A percentile compares a stretch with the other conserved stretches of the same genome.
Conservation (phyloP, 2,329 filamentous ascomycete genomes). For the Epichloe brachyelytri region DNA sequence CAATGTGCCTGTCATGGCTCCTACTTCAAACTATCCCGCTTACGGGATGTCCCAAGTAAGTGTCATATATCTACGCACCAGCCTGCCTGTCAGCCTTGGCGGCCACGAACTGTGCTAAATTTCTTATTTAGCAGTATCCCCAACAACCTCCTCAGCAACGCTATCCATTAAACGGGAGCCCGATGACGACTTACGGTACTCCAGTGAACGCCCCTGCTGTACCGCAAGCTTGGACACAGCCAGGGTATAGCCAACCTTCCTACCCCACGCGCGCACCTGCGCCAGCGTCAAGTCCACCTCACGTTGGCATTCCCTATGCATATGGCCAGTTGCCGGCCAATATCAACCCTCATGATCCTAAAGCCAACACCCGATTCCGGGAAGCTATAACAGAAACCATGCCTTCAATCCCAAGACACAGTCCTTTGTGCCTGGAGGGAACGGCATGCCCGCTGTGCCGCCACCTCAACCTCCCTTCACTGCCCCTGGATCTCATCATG, state of each 20-base stretch:
- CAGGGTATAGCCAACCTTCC: constrained; percentile 18
- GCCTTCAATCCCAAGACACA: constrained; percentile 92
- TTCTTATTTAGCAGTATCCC: constrained; percentile 15
- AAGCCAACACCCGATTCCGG: constrained; percentile 73
- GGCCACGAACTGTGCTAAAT: not conserved
- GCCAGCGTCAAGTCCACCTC: constrained; percentile 17
- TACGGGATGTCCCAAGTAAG: constrained; percentile 36
- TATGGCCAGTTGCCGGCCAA: constrained; percentile 68
- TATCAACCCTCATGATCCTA: constrained; percentile 55
- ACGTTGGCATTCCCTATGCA: constrained; percentile 45
- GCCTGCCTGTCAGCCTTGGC: not conserved
- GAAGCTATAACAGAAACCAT: constrained; percentile 64
- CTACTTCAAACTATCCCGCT: constrained; percentile 29
- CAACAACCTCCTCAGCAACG: constrained; percentile 16
- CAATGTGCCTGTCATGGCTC: constrained; percentile 29
- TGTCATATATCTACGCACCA: not conserved
- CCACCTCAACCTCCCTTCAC: constrained; percentile 35
- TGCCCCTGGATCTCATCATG: constrained; percentile 35
- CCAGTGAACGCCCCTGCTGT: constrained; percentile 18
- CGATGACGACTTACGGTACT: constrained; percentile 24
- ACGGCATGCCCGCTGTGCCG: constrained; percentile 35
- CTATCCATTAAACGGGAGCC: constrained; percentile 21
- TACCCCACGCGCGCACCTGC: constrained; percentile 19
- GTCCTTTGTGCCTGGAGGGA: constrained; percentile 63
- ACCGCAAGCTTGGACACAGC: constrained; percentile 24